Conservation (phyloP, 1,284 basidiomycete genomes). For the Ustilago shanxiensis region DNA sequence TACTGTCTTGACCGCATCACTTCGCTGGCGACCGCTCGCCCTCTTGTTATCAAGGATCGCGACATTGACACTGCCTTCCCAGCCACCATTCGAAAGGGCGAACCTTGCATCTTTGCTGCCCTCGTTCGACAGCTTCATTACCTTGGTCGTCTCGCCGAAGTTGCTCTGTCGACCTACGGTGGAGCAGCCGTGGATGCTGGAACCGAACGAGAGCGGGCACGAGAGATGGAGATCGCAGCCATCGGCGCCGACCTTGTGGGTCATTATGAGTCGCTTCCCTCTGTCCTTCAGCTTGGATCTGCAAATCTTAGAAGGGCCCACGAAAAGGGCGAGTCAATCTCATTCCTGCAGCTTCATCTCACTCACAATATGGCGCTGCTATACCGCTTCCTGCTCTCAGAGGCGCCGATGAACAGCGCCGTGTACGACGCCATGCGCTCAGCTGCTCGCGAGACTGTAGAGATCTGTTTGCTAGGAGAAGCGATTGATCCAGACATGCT, state of each 20-base stretch:
- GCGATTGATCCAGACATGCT: slow-evolving; percentile 25
- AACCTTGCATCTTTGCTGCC: slow-evolving; percentile 47
- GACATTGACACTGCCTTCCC: slow-evolving; percentile 45
- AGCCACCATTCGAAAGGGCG: slow-evolving; percentile 24
- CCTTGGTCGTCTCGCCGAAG: slow-evolving; percentile 32
- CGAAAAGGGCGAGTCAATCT: slow-evolving; percentile 30
- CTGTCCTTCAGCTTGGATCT: slow-evolving; percentile 24
- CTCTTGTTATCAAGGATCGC: slow-evolving; percentile 39
- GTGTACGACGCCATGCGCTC: slow-evolving; percentile 36
- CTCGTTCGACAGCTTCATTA: slow-evolving; percentile 48
- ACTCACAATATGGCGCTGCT: slow-evolving; percentile 40
- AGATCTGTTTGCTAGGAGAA: slow-evolving; percentile 37
- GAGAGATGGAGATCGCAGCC: slow-evolving; percentile 25
- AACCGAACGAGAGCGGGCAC: slow-evolving; percentile 17
- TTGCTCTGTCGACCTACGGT: neutral
- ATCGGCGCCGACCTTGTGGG: slow-evolving; percentile 35
- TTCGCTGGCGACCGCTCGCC: slow-evolving; percentile 33
- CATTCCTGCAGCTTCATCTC: slow-evolving; percentile 46
- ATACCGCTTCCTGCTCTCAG: slow-evolving; percentile 26
- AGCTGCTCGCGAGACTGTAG: slow-evolving; percentile 31
- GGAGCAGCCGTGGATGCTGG: neutral
- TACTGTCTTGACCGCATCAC: slow-evolving; percentile 50
- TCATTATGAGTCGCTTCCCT: slow-evolving; percentile 40
- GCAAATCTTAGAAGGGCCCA: slow-evolving; percentile 30
- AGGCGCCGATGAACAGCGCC: slow-evolving; percentile 19